phyloP scores from a whole-genome alignment of 106 monocot species.

The Acorus calamus region DNA sequence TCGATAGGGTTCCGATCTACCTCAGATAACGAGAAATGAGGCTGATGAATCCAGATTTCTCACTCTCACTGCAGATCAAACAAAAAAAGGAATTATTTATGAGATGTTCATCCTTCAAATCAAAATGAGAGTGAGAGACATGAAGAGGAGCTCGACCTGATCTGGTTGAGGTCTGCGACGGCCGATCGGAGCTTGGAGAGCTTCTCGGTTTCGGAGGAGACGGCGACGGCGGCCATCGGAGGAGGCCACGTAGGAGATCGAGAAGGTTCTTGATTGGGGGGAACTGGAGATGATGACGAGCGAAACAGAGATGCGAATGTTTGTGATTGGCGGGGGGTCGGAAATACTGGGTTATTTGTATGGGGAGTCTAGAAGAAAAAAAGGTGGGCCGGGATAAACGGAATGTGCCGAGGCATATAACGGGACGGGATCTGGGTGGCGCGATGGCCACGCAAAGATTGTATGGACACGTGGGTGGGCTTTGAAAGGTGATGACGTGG shows the following conservation, averaged over 20 bases:
- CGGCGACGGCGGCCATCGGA: conserved; percentile 27
- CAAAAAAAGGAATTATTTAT: neutral
- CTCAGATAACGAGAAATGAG: conserved; percentile 82
- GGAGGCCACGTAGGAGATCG: neutral
- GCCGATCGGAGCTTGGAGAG: conserved; percentile 47
- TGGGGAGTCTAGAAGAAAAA: no score
- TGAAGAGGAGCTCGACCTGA: conserved; percentile 33
- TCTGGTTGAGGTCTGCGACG: conserved; percentile 47
- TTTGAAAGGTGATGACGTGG: no score
- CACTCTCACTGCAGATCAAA: conserved; percentile 53
- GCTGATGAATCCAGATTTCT: conserved; percentile 77
- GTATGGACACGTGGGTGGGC: no score
- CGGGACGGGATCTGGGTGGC: no score
- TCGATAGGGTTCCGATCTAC: conserved; percentile 18
- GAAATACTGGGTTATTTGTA: no score
- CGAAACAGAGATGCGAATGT: neutral
- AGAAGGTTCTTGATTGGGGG: neutral
- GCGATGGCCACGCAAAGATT: no score
- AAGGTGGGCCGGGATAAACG: no score
- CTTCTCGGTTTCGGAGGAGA: conserved; percentile 21
- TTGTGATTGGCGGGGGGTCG: no score
- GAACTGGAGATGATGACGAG: neutral
- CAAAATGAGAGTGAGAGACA: neutral
- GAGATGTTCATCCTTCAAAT: neutral
- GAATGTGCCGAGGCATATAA: no score